Base-by-base conservation (phyloP, 139 green algal species). In the Closterium sp. region DNA sequence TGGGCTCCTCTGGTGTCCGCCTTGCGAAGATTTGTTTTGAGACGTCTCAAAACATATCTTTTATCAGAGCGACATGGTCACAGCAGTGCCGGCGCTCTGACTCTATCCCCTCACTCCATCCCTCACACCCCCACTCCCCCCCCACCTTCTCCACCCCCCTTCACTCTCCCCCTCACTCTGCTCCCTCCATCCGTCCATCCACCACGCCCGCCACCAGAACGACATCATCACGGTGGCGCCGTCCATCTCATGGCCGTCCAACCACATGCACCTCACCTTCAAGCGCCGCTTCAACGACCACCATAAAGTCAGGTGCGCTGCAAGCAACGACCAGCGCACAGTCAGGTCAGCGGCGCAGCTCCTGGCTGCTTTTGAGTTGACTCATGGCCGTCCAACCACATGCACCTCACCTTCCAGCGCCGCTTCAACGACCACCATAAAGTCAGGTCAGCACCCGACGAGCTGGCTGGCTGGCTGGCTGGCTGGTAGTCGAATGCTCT, bases 201-300 rank as follows among this genome's bases (percentile, higher is more conserved):
- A 10, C 9, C 38, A 66, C 16, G 38, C n/a, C n/a, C n/a, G n/a
- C n/a, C n/a, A n/a, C n/a, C 85, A 88, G 85, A 33, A 89, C 34
- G 85, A 89, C 33, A 33, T 31, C 30, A 69, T 89, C n/a, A 89
- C 85, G 16, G 85, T 89, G 85, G 34, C 85, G 85, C 85, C 85
- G 34, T 33, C 85, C 28, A 19, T 89, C 9, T 55, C 30, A 28
- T 33, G 32, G 85, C 85, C 85, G 30, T 31, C 25, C 30, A 38
- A 55, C 30, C 25, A 55, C 85, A 30, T 89, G 30, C 30, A 55
- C 25, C 25, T 89, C 34, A 55, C 85, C 85, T 38, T 89, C 85
- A 89, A 89, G 2, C 85, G 85, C 2, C 85, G 34, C 33, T 89
- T 89, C 34, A 55, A 89, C 34, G 30, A 31, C 85, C 9, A 34